These are phyloP conservation scores for Castanea mollissima DNA, from an alignment of 306 rosid genomes.

Conservation along the genomic window DNA sequence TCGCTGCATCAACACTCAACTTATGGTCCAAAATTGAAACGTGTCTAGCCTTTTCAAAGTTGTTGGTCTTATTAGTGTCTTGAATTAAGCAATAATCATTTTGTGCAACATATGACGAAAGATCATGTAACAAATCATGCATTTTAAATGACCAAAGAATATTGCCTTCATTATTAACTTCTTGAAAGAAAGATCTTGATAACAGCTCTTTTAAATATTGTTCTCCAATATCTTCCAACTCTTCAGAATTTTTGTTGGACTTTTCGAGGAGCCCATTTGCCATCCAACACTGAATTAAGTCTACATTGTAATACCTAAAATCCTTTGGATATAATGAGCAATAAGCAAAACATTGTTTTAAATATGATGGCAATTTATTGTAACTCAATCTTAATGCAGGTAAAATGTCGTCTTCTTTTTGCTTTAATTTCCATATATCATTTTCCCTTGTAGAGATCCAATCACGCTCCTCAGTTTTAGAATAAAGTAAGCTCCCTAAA, in stretches of 20 bases:
- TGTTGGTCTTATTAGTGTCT: not conserved
- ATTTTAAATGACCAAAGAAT: not conserved
- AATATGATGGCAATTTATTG: not conserved
- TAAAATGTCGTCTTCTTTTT: not conserved
- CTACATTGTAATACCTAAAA: not conserved
- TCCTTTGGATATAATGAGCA: constrained; percentile 30
- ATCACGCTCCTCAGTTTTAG: constrained; percentile 12
- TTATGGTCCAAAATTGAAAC: too few species aligned
- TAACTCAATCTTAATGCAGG: constrained; percentile 20
- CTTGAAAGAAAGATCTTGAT: constrained; percentile 22
- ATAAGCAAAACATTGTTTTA: constrained; percentile 23
- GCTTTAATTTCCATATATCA: constrained; percentile 1
- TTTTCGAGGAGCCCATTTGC: constrained; percentile 21
- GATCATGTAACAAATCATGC: constrained; percentile 23
- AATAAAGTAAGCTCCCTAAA: constrained; percentile 25
- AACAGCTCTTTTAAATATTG: constrained; percentile 18
- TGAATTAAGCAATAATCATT: not conserved
- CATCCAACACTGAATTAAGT: constrained; percentile 27
- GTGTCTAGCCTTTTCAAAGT: not conserved
- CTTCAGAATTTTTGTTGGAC: not conserved
- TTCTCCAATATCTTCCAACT: constrained; percentile 28
- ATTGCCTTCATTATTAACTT: not conserved
- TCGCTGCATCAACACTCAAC: not conserved
- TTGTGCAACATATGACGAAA: constrained; percentile 17
- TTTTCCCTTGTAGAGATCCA: constrained; percentile 11